Evolutionary conservation across 371 early-diverging fungal genomes (phyloP).

Genomic region (Mucor velutinosus): DNA sequence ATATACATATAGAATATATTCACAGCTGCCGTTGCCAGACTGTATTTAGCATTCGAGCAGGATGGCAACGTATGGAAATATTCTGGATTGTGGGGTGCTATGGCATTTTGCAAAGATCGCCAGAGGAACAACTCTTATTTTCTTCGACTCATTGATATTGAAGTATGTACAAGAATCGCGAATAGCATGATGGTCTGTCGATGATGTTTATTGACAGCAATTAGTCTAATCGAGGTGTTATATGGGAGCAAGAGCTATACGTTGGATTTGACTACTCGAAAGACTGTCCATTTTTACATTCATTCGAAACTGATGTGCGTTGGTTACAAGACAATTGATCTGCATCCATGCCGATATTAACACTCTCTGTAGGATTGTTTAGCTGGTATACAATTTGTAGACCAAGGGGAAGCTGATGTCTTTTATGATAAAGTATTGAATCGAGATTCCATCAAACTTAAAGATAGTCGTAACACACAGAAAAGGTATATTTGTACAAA

Average conservation of each 20-base stretch:
- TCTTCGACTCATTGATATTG: conserved; percentile 74
- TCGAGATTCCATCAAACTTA: conserved; percentile 46
- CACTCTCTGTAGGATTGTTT: conserved; percentile 55
- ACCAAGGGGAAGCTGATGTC: conserved; percentile 73
- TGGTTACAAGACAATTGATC: background rate
- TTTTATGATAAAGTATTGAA: conserved; percentile 69
- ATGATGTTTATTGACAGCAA: background rate
- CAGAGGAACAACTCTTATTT: conserved; percentile 55
- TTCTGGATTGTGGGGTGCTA: conserved; percentile 74
- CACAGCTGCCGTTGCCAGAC: conserved; percentile 76
- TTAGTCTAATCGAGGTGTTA: conserved; percentile 37
- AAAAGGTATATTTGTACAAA: conserved; percentile 11
- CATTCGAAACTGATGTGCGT: conserved; percentile 81
- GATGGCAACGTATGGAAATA: conserved; percentile 66
- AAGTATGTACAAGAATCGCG: conserved; percentile 36
- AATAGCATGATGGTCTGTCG: background rate
- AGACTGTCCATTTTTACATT: conserved; percentile 80
- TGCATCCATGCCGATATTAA: background rate
- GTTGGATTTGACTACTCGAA: conserved; percentile 70
- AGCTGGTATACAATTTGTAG: conserved; percentile 82
- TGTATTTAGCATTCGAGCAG: conserved; percentile 73
- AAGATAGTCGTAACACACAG: conserved; percentile 30
- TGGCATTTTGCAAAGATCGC: conserved; percentile 67
- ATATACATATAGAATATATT: conserved; percentile 75
- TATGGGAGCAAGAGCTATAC: conserved; percentile 85